Conservation (phyloP, 176 grass and related monocot genomes). For the Carex parvula region DNA sequence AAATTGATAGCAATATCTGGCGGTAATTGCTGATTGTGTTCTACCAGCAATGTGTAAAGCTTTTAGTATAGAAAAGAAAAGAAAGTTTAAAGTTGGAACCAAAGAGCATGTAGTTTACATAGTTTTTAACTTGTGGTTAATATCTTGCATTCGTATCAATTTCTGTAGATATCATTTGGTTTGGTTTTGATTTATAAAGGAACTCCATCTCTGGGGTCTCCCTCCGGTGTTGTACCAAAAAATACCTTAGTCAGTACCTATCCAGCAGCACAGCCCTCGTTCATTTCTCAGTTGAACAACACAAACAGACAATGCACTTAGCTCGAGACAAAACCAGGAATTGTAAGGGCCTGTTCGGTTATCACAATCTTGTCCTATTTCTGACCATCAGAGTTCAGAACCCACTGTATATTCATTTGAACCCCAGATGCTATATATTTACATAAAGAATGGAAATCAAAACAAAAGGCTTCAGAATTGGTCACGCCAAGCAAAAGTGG, state of each 20-base stretch:
- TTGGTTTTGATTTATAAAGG: not conserved
- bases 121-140: not conserved
- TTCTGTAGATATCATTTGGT: not conserved
- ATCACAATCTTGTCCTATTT: not conserved
- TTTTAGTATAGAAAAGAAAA: slow-evolving; percentile 16
- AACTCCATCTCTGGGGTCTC: not conserved
- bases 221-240: not conserved
- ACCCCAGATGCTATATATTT: not conserved
- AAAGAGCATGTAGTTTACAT: not conserved
- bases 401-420: not conserved
- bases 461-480: not conserved
- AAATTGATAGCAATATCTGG: not conserved
- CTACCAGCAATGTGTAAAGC: slow-evolving; percentile 6
- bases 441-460: not conserved
- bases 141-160: not conserved
- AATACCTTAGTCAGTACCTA: not conserved
- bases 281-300: not conserved
- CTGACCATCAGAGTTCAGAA: not conserved
- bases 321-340: no score
- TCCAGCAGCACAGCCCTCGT: not conserved
- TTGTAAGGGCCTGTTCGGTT: no score
- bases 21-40: not conserved
- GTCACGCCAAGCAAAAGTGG: not conserved
- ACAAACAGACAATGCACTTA: not conserved
- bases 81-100: not conserved